Conservation (phyloP, 805 yeast species). For the Kuraishia floccosa region DNA sequence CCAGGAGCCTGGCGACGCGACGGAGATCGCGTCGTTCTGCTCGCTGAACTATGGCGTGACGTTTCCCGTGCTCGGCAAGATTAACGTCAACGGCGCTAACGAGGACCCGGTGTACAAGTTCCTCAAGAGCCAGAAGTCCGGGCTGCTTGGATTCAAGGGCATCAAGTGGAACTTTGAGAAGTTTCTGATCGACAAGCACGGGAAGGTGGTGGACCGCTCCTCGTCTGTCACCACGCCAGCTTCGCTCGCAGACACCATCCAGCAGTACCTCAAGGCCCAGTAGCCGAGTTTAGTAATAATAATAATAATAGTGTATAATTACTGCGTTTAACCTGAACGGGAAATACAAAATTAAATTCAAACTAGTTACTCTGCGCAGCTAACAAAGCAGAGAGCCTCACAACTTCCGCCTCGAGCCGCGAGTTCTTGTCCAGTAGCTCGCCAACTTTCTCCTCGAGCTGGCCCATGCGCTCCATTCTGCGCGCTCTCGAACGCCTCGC, state of each 20-base stretch:
- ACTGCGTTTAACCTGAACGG: no score
- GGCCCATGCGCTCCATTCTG: conserved; percentile 78
- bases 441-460: conserved; percentile 71
- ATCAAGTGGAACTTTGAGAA: conserved; percentile 54
- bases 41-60: conserved; percentile 76
- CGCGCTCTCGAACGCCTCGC: conserved; percentile 93
- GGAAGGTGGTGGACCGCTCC: conserved; percentile 39
- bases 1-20: conserved; percentile 63
- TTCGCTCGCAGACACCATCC: conserved; percentile 45
- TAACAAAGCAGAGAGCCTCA: conserved; percentile 2
- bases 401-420: conserved; percentile 52
- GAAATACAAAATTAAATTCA: no score
- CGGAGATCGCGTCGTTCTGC: conserved; percentile 68
- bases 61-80: conserved; percentile 79
- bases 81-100: conserved; percentile 79
- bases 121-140: conserved; percentile 52
- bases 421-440: conserved; percentile 47
- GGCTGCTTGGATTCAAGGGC: conserved; percentile 59
- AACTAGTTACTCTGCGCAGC: no score
- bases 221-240: conserved; percentile 62
- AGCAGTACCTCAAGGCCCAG: conserved; percentile 15
- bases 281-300: neutral
- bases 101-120: conserved; percentile 74
- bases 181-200: conserved; percentile 42
- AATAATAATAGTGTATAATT: neutral